Conservation (phyloP, 2,329 filamentous ascomycete species). For the Penicillium sp. region DNA sequence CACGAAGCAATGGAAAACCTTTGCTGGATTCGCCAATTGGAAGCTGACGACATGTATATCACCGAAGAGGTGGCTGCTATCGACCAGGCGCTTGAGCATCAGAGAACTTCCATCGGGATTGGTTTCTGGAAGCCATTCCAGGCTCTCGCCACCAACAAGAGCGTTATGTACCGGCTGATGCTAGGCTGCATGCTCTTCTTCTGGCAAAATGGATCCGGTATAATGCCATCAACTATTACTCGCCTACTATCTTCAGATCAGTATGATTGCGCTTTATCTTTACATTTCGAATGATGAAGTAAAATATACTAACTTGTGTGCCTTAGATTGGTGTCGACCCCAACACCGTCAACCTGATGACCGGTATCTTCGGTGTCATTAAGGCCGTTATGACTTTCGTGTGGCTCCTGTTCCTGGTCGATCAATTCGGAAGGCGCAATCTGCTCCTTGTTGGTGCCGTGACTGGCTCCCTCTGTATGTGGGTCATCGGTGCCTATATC, state of each 20-base stretch:
- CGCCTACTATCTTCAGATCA: constrained; percentile 61
- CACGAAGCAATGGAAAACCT: constrained; percentile 61
- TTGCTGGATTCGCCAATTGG: constrained; percentile 42
- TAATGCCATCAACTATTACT: constrained; percentile 82
- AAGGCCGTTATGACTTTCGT: constrained; percentile 67
- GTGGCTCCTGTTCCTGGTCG: constrained; percentile 67
- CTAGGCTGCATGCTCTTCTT: constrained; percentile 73
- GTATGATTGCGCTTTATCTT: constrained; percentile 1
- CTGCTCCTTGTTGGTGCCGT: constrained; percentile 64
- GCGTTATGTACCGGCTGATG: constrained; percentile 69
- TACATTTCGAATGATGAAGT: not conserved
- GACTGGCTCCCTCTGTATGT: constrained; percentile 50
- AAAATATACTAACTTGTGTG: constrained; percentile 3
- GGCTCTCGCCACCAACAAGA: constrained; percentile 51
- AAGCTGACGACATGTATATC: constrained; percentile 57
- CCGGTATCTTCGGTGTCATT: constrained; percentile 74
- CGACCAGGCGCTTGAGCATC: constrained; percentile 65
- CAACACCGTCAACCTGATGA: constrained; percentile 60
- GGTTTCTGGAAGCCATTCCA: constrained; percentile 74
- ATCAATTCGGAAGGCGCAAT: constrained; percentile 60
- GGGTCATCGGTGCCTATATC: constrained; percentile 35
- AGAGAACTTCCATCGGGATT: constrained; percentile 59
- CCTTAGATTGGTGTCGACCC: constrained; percentile 55
- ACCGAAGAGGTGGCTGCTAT: constrained; percentile 69
- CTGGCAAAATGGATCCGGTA: constrained; percentile 73